Base-by-base conservation (phyloP, 2,329 filamentous ascomycete genomes). In the Arthrocladium fulminans region DNA sequence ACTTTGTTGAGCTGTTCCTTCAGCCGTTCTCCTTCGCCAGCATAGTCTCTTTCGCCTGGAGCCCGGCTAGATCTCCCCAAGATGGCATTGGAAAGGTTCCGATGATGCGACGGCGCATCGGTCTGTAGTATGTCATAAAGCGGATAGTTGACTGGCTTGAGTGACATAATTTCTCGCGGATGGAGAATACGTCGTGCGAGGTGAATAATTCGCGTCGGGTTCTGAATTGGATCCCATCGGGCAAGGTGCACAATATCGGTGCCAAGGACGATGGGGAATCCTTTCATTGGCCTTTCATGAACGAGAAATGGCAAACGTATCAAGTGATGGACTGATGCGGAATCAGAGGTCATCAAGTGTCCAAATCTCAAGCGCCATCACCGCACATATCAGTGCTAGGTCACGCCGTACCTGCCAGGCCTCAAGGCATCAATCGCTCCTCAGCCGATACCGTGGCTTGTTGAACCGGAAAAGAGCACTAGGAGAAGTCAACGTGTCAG, bases 171-270 rank as follows among this genome's bases (percentile, higher is more conserved):
- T 56, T 70, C 67, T 49, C 61, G 54, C n/a, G 63, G 60, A 55
- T 59, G 60, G 45, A 70, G 65, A 48, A 70, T 69, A 50, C 63
- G 65, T 47, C 56, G 61, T n/a, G 60, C 64, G 59, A 68, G 68
- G 53, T 63, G 62, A 42, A 89, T 65, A 47, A 88, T 71, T 15
- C 65, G 63, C 17, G 5, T 35, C 10, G 30, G 32, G 22, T 15
- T 39, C 3, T 3, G 3, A 22, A 12, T 17, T n/a, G 23, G 20
- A 52, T 71, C 68, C 50, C 94, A 79, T 48, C 88, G 80, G 0
- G 73, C 65, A 48, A 88, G 74, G 49, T 75, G 74, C 65, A 86
- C 88, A 48, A 94, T 83, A 62, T 94, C 88, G 40, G 79, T 90
- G 49, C 88, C 88, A 45, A 94, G 70, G 42, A 74, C 73, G 10